phyloP scores from a whole-genome alignment of 2,329 filamentous ascomycete genomes.

The Anthostomella pinea region DNA sequence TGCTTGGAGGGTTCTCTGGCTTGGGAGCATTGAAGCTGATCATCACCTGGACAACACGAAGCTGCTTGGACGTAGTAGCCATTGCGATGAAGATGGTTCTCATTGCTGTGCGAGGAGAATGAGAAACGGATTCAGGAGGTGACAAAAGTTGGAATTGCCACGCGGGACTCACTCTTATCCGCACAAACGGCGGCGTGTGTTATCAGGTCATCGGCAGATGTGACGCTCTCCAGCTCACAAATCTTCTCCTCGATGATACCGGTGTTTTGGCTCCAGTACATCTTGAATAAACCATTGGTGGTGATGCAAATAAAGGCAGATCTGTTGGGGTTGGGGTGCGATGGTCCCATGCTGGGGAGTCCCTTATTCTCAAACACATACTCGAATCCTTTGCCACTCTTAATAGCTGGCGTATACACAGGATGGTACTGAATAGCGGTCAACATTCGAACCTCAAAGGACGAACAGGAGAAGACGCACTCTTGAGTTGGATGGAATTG shows the following conservation, averaged over 20 bases:
- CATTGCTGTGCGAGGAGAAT: conserved; percentile 18
- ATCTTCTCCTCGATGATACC: conserved; percentile 68
- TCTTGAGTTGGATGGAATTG: conserved; percentile 41
- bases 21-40: conserved; percentile 70
- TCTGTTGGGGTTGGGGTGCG: conserved; percentile 68
- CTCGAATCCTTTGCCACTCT: conserved; percentile 46
- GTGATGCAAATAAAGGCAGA: conserved; percentile 77
- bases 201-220: conserved; percentile 70
- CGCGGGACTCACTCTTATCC: conserved; percentile 69
- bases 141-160: too few relatives aligned
- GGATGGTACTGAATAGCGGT: conserved; percentile 40
- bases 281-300: conserved; percentile 66
- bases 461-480: conserved; percentile 21
- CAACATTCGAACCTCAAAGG: conserved; percentile 4
- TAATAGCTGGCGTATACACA: conserved; percentile 61
- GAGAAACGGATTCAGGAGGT: too few relatives aligned
- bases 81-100: conserved; percentile 61
- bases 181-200: conserved; percentile 76
- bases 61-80: conserved; percentile 66
- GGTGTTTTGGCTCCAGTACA: conserved; percentile 76
- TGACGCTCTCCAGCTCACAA: conserved; percentile 71
- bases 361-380: conserved; percentile 71
- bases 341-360: conserved; percentile 65
- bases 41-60: conserved; percentile 70
- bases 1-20: conserved; percentile 50